A percentile compares a stretch with the other conserved stretches of the same genome.
phyloP scores from a whole-genome alignment of 805 yeast genomes.

The Kodamaea fukazawae region DNA sequence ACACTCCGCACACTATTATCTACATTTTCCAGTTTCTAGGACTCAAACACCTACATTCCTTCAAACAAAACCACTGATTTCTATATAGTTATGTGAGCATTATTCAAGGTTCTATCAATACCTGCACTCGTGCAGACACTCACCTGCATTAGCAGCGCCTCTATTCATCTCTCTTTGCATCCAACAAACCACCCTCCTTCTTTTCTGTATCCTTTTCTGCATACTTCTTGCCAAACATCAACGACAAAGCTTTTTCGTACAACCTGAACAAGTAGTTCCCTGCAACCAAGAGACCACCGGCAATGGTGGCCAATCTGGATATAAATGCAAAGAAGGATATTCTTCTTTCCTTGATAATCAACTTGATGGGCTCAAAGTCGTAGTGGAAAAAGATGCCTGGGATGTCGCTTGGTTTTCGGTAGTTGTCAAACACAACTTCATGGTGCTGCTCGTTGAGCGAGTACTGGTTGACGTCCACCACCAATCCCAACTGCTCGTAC shows the following conservation, averaged over 20 bases:
- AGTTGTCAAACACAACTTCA: constrained; percentile 11
- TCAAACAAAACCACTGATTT: too few relatives aligned
- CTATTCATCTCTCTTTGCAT: background rate
- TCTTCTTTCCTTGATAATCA: constrained; percentile 67
- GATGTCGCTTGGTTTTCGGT: constrained; percentile 26
- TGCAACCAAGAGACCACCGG: constrained; percentile 75
- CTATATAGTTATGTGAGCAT: too few relatives aligned
- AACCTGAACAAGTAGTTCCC: constrained; percentile 64
- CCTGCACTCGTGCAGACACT: too few relatives aligned
- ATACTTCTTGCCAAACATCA: constrained; percentile 57
- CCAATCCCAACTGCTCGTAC: constrained; percentile 67
- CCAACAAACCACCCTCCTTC: constrained; percentile 25
- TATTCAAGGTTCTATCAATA: too few relatives aligned
- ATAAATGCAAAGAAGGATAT: constrained; percentile 76
- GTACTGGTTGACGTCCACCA: constrained; percentile 81
- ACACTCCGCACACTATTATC: too few relatives aligned
- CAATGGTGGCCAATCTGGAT: constrained; percentile 71
- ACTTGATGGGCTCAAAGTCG: constrained; percentile 83
- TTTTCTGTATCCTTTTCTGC: constrained; percentile 49
- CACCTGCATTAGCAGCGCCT: too few relatives aligned
- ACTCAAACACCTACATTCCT: too few relatives aligned
- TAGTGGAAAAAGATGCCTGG: constrained; percentile 86
- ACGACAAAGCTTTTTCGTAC: constrained; percentile 51
- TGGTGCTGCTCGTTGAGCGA: constrained; percentile 58
- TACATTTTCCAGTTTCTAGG: too few relatives aligned